Conservation (phyloP, 2,329 filamentous ascomycete species). For the Ascochyta viciae-villosae region DNA sequence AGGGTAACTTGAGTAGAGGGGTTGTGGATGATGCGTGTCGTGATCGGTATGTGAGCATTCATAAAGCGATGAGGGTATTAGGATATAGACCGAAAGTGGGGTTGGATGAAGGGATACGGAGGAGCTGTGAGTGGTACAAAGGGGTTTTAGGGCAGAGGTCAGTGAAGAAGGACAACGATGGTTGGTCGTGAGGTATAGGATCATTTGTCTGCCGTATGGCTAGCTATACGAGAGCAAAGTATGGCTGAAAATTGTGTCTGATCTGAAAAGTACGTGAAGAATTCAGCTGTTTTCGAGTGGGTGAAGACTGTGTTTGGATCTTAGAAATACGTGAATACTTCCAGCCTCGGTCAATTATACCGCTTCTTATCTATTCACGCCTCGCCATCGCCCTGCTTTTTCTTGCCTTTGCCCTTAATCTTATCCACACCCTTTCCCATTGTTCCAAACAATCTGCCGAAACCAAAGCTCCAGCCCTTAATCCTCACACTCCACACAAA, state of each 20-base stretch:
- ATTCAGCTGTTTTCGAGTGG: too few relatives aligned
- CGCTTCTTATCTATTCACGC: background rate
- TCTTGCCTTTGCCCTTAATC: conserved; percentile 23
- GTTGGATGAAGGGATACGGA: conserved; percentile 58
- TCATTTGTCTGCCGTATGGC: too few relatives aligned
- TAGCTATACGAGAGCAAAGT: too few relatives aligned
- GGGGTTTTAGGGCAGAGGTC: background rate
- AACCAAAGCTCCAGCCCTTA: conserved; percentile 73
- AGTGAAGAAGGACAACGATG: conserved; percentile 9
- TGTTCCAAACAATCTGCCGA: conserved; percentile 63
- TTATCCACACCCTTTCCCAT: conserved; percentile 46
- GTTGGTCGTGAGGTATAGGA: conserved; percentile 2
- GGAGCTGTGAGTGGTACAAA: conserved; percentile 29
- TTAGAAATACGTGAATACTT: background rate
- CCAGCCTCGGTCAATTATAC: background rate
- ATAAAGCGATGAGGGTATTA: conserved; percentile 59
- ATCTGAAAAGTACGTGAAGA: too few relatives aligned
- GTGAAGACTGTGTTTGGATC: too few relatives aligned
- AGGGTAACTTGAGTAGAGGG: conserved; percentile 59
- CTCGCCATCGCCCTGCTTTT: conserved; percentile 16
- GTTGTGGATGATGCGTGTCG: conserved; percentile 63
- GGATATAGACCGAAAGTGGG: conserved; percentile 61
- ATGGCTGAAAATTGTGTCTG: too few relatives aligned
- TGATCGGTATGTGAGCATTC: conserved; percentile 60
- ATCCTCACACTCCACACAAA: conserved; percentile 78